Conservation (phyloP, 2,329 filamentous ascomycete species). For the Diaporthe sp. region DNA sequence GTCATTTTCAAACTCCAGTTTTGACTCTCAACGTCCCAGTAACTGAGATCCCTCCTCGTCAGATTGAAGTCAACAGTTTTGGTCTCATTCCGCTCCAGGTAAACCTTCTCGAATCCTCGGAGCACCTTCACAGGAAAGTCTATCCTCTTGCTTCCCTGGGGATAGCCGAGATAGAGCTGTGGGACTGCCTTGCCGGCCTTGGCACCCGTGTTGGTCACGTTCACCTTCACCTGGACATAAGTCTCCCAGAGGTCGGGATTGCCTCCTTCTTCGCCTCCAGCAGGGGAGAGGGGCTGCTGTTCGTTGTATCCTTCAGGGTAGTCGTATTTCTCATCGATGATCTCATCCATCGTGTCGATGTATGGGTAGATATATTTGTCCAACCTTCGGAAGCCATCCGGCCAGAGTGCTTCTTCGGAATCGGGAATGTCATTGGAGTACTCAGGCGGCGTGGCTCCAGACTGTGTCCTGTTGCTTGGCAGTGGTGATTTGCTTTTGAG, state of each 20-base stretch:
- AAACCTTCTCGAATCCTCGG: conserved; percentile 80
- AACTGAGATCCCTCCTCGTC: conserved; percentile 78
- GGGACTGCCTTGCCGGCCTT: conserved; percentile 59
- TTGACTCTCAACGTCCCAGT: conserved; percentile 77
- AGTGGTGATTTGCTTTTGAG: conserved; percentile 62
- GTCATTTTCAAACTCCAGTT: conserved; percentile 76
- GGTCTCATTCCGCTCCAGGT: conserved; percentile 67
- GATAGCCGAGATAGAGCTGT: conserved; percentile 64
- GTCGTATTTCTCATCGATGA: conserved; percentile 56
- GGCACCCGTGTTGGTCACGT: conserved; percentile 68
- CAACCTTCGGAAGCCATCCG: conserved; percentile 70
- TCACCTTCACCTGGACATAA: conserved; percentile 64
- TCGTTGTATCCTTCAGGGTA: conserved; percentile 71
- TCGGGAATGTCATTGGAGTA: conserved; percentile 70
- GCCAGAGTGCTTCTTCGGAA: conserved; percentile 71
- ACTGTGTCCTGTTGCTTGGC: conserved; percentile 56
- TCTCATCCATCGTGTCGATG: conserved; percentile 64
- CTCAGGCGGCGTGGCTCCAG: conserved; percentile 62
- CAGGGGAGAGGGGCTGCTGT: conserved; percentile 66
- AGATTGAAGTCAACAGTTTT: conserved; percentile 69
- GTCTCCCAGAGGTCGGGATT: conserved; percentile 76
- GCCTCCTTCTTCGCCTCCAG: conserved; percentile 78
- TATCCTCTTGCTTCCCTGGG: conserved; percentile 49
- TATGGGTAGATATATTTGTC: conserved; percentile 83
- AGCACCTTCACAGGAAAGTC: conserved; percentile 79